Conservation (phyloP, 371 early-diverging fungal genomes). For the Globomyces sp. region DNA sequence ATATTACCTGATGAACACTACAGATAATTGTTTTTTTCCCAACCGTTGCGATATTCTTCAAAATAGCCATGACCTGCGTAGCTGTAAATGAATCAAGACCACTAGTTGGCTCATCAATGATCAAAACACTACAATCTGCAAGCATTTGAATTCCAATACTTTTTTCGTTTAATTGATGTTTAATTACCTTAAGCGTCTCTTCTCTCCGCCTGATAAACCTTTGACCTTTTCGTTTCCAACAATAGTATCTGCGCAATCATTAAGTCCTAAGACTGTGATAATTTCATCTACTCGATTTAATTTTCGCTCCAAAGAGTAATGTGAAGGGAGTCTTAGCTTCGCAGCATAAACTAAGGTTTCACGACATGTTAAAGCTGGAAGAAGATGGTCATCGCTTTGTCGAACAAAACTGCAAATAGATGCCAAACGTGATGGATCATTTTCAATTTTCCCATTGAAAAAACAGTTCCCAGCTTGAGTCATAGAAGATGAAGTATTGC, state of each 20-base stretch:
- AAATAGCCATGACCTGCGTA: background rate
- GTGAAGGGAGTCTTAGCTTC: conserved; percentile 30
- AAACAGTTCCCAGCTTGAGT: conserved; percentile 26
- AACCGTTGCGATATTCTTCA: background rate
- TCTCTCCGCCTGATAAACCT: conserved; percentile 79
- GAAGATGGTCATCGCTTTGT: conserved; percentile 42
- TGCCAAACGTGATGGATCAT: conserved; percentile 19
- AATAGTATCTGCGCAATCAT: conserved; percentile 48
- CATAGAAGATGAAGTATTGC: conserved; percentile 71
- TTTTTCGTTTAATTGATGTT: conserved; percentile 19
- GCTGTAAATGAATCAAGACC: conserved; percentile 69
- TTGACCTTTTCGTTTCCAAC: conserved; percentile 69
- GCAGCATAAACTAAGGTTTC: conserved; percentile 43
- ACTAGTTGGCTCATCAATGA: conserved; percentile 89
- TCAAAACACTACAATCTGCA: conserved; percentile 68
- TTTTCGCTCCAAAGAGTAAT: conserved; percentile 35
- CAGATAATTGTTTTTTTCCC: conserved; percentile 83
- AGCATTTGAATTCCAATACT: conserved; percentile 88
- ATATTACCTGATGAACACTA: conserved; percentile 86
- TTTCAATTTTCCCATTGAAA: conserved; percentile 27
- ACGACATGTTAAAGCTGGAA: conserved; percentile 42
- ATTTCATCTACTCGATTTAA: conserved; percentile 41
- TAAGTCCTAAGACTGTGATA: conserved; percentile 36
- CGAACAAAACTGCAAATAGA: conserved; percentile 34
- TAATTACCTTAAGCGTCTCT: conserved; percentile 65